Conservation (phyloP, 352 stramenopile species). For the Phytopythium sindhum region DNA sequence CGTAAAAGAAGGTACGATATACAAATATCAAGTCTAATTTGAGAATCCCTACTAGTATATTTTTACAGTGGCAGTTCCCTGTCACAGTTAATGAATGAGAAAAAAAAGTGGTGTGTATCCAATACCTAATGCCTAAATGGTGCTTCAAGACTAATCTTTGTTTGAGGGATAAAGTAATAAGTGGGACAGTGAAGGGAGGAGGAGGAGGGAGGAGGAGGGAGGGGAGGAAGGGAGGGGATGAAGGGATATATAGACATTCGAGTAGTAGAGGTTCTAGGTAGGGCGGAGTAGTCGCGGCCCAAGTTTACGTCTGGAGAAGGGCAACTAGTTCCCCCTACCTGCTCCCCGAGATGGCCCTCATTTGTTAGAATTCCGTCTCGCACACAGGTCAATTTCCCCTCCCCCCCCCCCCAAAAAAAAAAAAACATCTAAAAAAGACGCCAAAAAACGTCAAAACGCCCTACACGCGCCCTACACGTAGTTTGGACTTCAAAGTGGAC, state of each 20-base stretch:
- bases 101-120: constrained; percentile 4
- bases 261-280: neutral
- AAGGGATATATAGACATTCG: no score
- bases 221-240: no score
- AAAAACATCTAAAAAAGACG: neutral
- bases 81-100: neutral
- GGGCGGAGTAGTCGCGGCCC: neutral
- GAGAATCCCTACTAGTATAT: neutral
- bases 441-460: neutral
- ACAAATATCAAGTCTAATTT: neutral
- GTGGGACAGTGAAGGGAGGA: no score
- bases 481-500: neutral
- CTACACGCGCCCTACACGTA: neutral
- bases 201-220: no score
- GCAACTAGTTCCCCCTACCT: neutral
- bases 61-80: neutral
- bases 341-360: constrained; percentile 11
- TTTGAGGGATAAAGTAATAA: no score
- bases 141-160: neutral
- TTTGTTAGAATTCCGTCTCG: constrained; percentile 25
- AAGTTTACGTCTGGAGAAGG: neutral
- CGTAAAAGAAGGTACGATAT: neutral
- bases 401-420: no score
- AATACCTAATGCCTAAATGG: constrained; percentile 2
- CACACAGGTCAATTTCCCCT: constrained; percentile 19